A percentile compares a stretch with the other conserved stretches of the same genome.
Conservation (phyloP, 225 moss, liverwort and hornwort species). For the Physcomitrium patens region DNA sequence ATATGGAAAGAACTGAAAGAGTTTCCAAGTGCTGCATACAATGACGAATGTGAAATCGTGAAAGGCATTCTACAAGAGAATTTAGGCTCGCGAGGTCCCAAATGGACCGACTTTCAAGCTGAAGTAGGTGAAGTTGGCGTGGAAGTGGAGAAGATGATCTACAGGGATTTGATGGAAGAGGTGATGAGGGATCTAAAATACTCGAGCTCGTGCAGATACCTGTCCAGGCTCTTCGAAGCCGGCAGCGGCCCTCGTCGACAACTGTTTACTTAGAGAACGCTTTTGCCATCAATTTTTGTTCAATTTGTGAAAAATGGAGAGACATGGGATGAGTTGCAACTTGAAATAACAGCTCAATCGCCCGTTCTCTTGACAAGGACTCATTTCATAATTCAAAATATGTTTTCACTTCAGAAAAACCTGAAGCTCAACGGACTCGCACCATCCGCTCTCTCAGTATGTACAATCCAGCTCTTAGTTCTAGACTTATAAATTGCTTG, state of each 20-base stretch:
- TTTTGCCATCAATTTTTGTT: neutral
- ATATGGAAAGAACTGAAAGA: slow-evolving; percentile 67
- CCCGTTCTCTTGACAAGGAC: neutral
- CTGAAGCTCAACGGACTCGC: neutral
- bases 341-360: neutral
- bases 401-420: neutral
- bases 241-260: slow-evolving; percentile 30
- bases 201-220: slow-evolving; percentile 15
- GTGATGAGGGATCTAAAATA: slow-evolving; percentile 37
- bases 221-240: slow-evolving; percentile 18
- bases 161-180: slow-evolving; percentile 67
- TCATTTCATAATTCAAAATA: neutral
- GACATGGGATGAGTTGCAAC: too few species aligned
- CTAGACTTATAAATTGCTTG: slow-evolving; percentile 23
- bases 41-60: slow-evolving; percentile 64
- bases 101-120: slow-evolving; percentile 50
- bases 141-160: slow-evolving; percentile 70
- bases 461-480: slow-evolving; percentile 36
- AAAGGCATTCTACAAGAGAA: slow-evolving; percentile 61
- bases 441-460: neutral
- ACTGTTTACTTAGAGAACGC: slow-evolving; percentile 23
- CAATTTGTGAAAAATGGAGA: neutral
- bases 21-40: slow-evolving; percentile 51
- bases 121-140: slow-evolving; percentile 61
- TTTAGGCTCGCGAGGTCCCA: slow-evolving; percentile 40